These are phyloP conservation scores for Ogataea naganishii DNA, from an alignment of 805 yeast species.

Conservation along the genomic window DNA sequence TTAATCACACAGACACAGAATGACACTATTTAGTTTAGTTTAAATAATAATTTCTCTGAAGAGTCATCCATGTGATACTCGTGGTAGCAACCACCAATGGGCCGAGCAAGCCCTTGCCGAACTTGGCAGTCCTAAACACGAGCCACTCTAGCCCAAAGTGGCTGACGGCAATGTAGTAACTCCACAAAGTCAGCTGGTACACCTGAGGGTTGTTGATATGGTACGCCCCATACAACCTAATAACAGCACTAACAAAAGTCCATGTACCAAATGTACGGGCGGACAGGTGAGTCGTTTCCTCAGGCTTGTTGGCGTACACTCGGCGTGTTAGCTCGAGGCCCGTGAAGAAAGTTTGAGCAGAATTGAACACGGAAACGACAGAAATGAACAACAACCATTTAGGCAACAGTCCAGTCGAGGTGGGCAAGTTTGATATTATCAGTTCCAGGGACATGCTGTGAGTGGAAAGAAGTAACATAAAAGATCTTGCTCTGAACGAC, in stretches of 20 bases:
- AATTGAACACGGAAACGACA: slow-evolving; percentile 86
- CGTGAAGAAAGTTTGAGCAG: slow-evolving; percentile 74
- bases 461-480: too few relatives aligned
- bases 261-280: slow-evolving; percentile 99
- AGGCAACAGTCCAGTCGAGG: slow-evolving; percentile 52
- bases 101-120: slow-evolving; percentile 84
- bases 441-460: too few relatives aligned
- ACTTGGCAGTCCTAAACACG: slow-evolving; percentile 65
- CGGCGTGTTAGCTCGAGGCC: slow-evolving; percentile 67
- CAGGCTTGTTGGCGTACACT: slow-evolving; percentile 64
- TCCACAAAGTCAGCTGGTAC: slow-evolving; percentile 69
- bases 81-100: slow-evolving; percentile 77
- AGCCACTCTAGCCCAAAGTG: slow-evolving; percentile 86
- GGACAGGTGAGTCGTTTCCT: slow-evolving; percentile 51
- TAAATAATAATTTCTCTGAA: slow-evolving; percentile 57
- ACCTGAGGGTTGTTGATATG: slow-evolving; percentile 59
- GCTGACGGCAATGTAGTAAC: slow-evolving; percentile 71
- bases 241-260: slow-evolving; percentile 81
- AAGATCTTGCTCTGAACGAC: too few relatives aligned
- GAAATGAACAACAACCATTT: slow-evolving; percentile 77
- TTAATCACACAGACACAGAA: neutral
- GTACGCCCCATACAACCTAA: slow-evolving; percentile 84
- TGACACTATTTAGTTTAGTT: slow-evolving; percentile 1
- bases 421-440: slow-evolving; percentile 32
- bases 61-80: slow-evolving; percentile 74